Conservation (phyloP, 2,329 filamentous ascomycete species). For the Colletotrichum abscissum region DNA sequence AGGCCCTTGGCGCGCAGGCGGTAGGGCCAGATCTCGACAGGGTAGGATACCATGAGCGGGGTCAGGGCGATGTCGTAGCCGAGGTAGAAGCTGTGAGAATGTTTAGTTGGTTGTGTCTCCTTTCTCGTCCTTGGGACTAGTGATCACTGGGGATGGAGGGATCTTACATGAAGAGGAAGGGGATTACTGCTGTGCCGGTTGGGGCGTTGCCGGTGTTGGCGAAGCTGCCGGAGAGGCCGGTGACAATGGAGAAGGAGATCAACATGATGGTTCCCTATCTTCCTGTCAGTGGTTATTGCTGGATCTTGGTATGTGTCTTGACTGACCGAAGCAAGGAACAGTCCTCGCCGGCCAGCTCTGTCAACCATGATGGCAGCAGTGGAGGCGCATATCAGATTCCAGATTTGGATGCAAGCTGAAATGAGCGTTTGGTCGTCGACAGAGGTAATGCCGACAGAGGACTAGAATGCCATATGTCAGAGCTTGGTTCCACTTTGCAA, state of each 20-base stretch:
- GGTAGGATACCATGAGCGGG: constrained; percentile 45
- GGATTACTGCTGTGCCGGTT: constrained; percentile 44
- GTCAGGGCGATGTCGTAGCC: constrained; percentile 51
- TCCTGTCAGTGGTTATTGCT: neutral
- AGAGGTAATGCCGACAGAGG: constrained; percentile 41
- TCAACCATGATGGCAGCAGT: constrained; percentile 20
- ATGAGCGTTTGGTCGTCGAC: constrained; percentile 51
- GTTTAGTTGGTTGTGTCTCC: neutral
- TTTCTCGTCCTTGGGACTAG: neutral
- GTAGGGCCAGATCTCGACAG: constrained; percentile 43
- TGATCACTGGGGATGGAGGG: neutral
- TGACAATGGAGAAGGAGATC: constrained; percentile 23
- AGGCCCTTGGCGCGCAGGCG: constrained; percentile 33
- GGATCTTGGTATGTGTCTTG: no score
- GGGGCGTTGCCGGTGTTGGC: constrained; percentile 36
- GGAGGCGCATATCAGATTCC: constrained; percentile 27
- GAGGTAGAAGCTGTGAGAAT: constrained; percentile 42
- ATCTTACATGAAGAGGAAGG: constrained; percentile 48
- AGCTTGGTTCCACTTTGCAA: neutral
- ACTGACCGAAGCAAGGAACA: constrained; percentile 2
- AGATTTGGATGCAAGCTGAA: constrained; percentile 29
- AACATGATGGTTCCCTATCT: constrained; percentile 22
- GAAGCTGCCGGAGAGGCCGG: constrained; percentile 31
- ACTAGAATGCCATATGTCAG: neutral
- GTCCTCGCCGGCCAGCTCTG: neutral